Conservation (phyloP, 2,329 filamentous ascomycete genomes). For the Shiraia bambusicola region DNA sequence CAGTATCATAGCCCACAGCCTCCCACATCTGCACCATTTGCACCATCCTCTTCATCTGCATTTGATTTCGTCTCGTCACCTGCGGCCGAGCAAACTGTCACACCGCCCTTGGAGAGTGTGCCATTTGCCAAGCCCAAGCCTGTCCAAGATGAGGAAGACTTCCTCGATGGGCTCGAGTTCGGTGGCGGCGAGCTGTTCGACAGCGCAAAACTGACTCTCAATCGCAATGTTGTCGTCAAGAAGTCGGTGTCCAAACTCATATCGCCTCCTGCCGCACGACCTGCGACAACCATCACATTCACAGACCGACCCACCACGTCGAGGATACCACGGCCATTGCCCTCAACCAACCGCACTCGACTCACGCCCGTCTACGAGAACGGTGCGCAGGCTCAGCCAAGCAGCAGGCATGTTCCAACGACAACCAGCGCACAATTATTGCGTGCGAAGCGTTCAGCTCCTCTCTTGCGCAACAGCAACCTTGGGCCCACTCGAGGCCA, state of each 20-base stretch:
- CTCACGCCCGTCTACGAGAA: slow-evolving; percentile 94
- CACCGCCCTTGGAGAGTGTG: slow-evolving; percentile 22
- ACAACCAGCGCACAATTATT: slow-evolving; percentile 58
- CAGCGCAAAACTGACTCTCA: slow-evolving; percentile 76
- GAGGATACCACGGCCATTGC: slow-evolving; percentile 75
- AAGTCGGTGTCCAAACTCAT: slow-evolving; percentile 57
- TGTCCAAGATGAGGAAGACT: slow-evolving; percentile 64
- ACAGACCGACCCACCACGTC: slow-evolving; percentile 71
- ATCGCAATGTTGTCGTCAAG: slow-evolving; percentile 90
- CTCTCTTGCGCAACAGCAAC: slow-evolving; percentile 53
- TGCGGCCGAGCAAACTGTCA: slow-evolving; percentile 9
- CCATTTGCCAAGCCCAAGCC: slow-evolving; percentile 23
- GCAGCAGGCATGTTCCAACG: slow-evolving; percentile 56
- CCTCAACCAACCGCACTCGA: slow-evolving; percentile 55
- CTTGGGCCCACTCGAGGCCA: slow-evolving; percentile 64
- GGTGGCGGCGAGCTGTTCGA: slow-evolving; percentile 81
- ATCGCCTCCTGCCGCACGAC: slow-evolving; percentile 67
- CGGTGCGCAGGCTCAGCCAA: slow-evolving; percentile 68
- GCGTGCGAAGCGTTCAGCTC: slow-evolving; percentile 62
- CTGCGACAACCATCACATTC: slow-evolving; percentile 85
- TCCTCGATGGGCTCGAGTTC: slow-evolving; percentile 83
- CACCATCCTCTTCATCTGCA: slow-evolving; percentile 8
- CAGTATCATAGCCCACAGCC: slow-evolving; percentile 24
- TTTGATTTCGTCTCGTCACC: slow-evolving; percentile 20
- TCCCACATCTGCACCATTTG: slow-evolving; percentile 34